A percentile compares a stretch with the other conserved stretches of the same genome.
phyloP scores from a whole-genome alignment of 805 yeast genomes.

The Candida schatavii region DNA sequence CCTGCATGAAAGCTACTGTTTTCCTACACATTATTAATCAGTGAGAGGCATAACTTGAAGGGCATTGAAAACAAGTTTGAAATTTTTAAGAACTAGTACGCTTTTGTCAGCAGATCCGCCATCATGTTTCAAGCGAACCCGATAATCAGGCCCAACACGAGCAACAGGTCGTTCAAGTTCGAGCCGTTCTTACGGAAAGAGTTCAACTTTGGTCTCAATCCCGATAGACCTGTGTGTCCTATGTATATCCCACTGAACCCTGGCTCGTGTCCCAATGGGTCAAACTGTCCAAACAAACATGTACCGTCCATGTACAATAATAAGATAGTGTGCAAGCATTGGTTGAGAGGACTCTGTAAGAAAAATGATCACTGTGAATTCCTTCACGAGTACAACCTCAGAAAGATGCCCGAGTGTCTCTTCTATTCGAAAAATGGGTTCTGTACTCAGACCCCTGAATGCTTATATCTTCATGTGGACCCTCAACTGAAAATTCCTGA shows the following conservation, averaged over 20 bases:
- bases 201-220: constrained; percentile 78
- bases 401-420: constrained; percentile 96
- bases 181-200: constrained; percentile 82
- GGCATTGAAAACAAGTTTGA: too few relatives aligned
- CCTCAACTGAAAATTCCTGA: constrained; percentile 86
- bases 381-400: constrained; percentile 87
- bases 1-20: too few relatives aligned
- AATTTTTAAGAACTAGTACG: too few relatives aligned
- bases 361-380: constrained; percentile 96
- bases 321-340: constrained; percentile 91
- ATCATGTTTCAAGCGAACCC: constrained; percentile 37
- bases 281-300: constrained; percentile 85
- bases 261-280: constrained; percentile 77
- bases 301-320: constrained; percentile 50
- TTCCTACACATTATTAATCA: too few relatives aligned
- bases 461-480: constrained; percentile 88
- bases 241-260: constrained; percentile 55
- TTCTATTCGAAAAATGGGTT: constrained; percentile 78
- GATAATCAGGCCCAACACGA: constrained; percentile 40
- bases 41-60: too few relatives aligned
- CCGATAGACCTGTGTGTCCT: constrained; percentile 86
- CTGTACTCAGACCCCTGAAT: constrained; percentile 92
- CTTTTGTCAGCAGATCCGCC: too few relatives aligned
- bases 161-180: constrained; percentile 51
- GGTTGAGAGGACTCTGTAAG: constrained; percentile 96